These are phyloP conservation scores for Lithospermum erythrorhizon DNA, from an alignment of 257 asterid species.

Conservation along the genomic window DNA sequence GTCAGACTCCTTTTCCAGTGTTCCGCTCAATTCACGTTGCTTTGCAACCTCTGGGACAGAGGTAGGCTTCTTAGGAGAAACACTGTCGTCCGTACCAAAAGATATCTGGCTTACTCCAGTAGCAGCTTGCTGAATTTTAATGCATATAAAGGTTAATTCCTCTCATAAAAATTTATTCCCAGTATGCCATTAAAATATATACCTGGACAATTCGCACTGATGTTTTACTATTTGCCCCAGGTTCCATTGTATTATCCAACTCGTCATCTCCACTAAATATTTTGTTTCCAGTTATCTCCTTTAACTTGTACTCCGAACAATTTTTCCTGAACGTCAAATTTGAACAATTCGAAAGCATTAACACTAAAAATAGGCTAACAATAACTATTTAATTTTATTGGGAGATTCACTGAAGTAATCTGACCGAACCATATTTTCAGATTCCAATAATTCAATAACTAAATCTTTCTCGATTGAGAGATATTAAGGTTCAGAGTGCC, in stretches of 20 bases:
- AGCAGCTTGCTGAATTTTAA: slow-evolving; percentile 60
- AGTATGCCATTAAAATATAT: slow-evolving; percentile 3
- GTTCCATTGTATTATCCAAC: slow-evolving; percentile 31
- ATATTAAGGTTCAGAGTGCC: too few relatives aligned
- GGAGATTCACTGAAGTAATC: not conserved
- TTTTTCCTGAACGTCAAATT: slow-evolving; percentile 49
- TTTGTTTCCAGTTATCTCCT: slow-evolving; percentile 88
- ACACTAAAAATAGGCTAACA: not conserved
- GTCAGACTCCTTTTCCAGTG: slow-evolving; percentile 53
- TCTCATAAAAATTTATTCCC: not conserved
- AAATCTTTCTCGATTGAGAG: too few relatives aligned
- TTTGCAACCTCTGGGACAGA: slow-evolving; percentile 78
- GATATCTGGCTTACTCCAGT: slow-evolving; percentile 91
- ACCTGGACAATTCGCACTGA: slow-evolving; percentile 97
- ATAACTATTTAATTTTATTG: too few relatives aligned
- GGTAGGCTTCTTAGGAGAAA: slow-evolving; percentile 81
- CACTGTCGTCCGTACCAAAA: slow-evolving; percentile 64
- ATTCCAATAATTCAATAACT: not conserved
- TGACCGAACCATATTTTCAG: not conserved
- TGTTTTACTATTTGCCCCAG: slow-evolving; percentile 55
- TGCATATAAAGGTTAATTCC: not conserved
- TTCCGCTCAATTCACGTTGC: slow-evolving; percentile 89
- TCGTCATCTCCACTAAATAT: slow-evolving; percentile 52
- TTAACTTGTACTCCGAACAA: slow-evolving; percentile 70
- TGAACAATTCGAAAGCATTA: not conserved